Evolutionary conservation across 768 basidiomycete genomes (phyloP), one percentile per base, ranked within the genome.

Genomic region (Strobilomyces echinocephalus): DNA sequence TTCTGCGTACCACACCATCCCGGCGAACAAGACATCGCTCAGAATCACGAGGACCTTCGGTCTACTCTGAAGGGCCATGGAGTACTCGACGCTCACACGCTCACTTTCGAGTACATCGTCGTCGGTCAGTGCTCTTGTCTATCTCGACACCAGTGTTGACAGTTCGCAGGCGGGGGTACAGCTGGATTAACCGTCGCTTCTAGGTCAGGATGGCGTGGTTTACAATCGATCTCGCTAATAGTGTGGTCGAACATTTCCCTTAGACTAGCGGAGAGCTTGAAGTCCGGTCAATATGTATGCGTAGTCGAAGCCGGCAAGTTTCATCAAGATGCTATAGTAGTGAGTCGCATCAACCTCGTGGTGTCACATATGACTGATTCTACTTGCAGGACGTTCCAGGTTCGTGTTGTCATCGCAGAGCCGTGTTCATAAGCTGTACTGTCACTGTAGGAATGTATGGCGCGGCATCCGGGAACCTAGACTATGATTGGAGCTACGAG

Each of bases 401-500:
- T 63, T 42, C 39, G 56, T 51, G 21, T 15, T 21, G 10, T 33
- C 28, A 18, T 39, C n/a, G 14, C 16, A 24, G 31, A 31, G 4
- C 8, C 9, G 8, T 8, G 14, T 26, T 16, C 6, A 2, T 24
- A 12, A 12, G 8, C 10, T 33, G 28, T 1, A 31, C 11, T 14
- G n/a, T 1, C 3, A 40, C 3, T 2, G 26, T 16, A 61, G 60
- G 50, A 15, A 30, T 46, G 16, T 48, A 28, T 21, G 60, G 61
- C 3, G 21, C 21, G 31, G 48, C 53, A 10, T 1, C 20, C 9
- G 28, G 53, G 26, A 28, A 55, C 9, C 33, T 46, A 6, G 54
- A 60, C n/a, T 61, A 50, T 41, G 57, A 63, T 46, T 63, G 60
- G 60, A 31, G 45, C 15, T 61, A 63, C 33, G 14, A 26, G 7